Conservation (phyloP, 371 early-diverging fungal species). For the Mucor saturninus region DNA sequence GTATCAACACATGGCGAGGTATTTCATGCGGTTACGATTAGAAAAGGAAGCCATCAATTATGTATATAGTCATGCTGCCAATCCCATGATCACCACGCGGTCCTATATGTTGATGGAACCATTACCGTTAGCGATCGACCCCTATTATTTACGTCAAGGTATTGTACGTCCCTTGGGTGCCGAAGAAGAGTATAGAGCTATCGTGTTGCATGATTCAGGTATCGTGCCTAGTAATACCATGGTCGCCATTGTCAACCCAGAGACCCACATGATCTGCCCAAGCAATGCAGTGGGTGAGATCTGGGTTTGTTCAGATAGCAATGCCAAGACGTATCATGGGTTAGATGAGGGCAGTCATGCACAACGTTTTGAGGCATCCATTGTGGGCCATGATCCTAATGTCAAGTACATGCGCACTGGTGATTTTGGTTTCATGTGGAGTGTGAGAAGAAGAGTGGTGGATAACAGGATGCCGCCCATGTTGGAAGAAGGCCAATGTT, state of each 20-base stretch:
- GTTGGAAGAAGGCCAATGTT: conserved; percentile 66
- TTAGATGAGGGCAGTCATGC: conserved; percentile 32
- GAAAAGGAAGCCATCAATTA: conserved; percentile 71
- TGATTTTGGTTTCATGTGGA: conserved; percentile 85
- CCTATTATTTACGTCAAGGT: conserved; percentile 70
- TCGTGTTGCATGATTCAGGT: conserved; percentile 81
- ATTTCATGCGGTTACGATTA: conserved; percentile 62
- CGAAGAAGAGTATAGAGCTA: conserved; percentile 58
- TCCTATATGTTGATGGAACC: conserved; percentile 80
- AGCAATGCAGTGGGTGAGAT: conserved; percentile 85
- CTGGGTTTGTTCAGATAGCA: conserved; percentile 81
- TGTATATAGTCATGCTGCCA: conserved; percentile 75
- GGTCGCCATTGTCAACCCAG: conserved; percentile 86
- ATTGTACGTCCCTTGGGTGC: conserved; percentile 60
- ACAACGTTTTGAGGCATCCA: conserved; percentile 48
- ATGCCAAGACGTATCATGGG: conserved; percentile 52
- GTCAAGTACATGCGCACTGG: conserved; percentile 82
- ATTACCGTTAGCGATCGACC: conserved; percentile 66
- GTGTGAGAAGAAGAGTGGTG: conserved; percentile 50
- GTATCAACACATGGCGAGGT: conserved; percentile 52
- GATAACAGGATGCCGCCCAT: conserved; percentile 36
- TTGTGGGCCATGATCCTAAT: conserved; percentile 67
- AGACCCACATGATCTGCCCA: conserved; percentile 65
- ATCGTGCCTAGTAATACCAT: conserved; percentile 79
- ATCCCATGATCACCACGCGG: conserved; percentile 81